Percentiles rank a stretch among this genome's conserved stretches.
These are phyloP conservation scores for Stagonosporopsis chrysanthemi DNA, from an alignment of 2,329 filamentous ascomycete genomes.

Conservation along the genomic window DNA sequence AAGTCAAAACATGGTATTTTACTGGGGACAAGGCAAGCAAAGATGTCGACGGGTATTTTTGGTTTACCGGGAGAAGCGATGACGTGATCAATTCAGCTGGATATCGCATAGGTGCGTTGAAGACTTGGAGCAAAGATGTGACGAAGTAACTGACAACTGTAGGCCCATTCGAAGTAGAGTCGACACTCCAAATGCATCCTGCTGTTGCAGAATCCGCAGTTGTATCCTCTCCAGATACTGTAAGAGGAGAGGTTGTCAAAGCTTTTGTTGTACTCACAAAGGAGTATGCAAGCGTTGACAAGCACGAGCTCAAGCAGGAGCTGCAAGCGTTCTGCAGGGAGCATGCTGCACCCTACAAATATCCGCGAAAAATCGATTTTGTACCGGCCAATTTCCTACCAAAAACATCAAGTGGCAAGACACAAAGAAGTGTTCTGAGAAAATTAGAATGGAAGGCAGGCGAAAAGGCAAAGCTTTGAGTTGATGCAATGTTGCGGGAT, in stretches of 20 bases:
- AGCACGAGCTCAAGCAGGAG: conserved; percentile 1
- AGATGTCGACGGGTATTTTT: conserved; percentile 14
- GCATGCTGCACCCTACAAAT: conserved; percentile 16
- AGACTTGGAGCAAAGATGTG: neutral
- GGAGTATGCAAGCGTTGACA: conserved; percentile 2
- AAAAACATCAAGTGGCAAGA: conserved; percentile 12
- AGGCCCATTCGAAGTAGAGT: conserved; percentile 21
- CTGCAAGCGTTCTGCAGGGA: conserved; percentile 16
- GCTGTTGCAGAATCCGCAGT: conserved; percentile 16
- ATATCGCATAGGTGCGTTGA: conserved; percentile 14
- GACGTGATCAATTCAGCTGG: conserved; percentile 20
- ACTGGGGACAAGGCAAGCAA: conserved; percentile 12
- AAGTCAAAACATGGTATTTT: conserved; percentile 11
- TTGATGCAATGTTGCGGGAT: neutral
- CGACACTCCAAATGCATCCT: conserved; percentile 11
- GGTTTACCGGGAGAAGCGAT: conserved; percentile 16
- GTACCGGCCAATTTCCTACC: conserved; percentile 3
- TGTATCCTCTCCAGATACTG: conserved; percentile 11
- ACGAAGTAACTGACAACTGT: neutral
- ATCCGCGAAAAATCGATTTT: conserved; percentile 15
- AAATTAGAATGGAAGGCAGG: neutral
- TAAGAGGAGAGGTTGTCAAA: conserved; percentile 17
- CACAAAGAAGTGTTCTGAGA: neutral
- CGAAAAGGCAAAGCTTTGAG: neutral
- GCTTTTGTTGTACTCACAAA: conserved; percentile 16